Evolutionary conservation across 192 early-diverging fungal species (phyloP).

Genomic region (Coemansia sp.): DNA sequence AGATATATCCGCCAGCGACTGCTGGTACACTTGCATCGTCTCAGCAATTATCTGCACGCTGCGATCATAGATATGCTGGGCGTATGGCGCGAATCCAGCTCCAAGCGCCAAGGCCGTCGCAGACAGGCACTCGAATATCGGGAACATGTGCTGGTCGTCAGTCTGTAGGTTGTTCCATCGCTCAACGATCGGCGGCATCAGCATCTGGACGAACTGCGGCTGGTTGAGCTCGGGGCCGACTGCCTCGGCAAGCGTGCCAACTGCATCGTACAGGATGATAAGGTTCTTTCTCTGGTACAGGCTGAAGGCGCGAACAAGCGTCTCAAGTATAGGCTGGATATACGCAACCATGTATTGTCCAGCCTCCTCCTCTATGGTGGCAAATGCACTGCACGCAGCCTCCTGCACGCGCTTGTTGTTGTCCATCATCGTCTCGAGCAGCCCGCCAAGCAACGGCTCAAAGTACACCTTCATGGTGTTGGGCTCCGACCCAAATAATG

Average conservation of each 20-base stretch:
- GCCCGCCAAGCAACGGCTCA: conserved; percentile 76
- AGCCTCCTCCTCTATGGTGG: conserved; percentile 94
- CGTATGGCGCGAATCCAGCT: conserved; percentile 81
- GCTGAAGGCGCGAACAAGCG: conserved; percentile 75
- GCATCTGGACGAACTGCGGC: conserved; percentile 73
- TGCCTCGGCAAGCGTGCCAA: conserved; percentile 95
- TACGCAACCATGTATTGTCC: conserved; percentile 78
- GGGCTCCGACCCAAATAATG: conserved; percentile 57
- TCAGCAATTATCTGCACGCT: conserved; percentile 85
- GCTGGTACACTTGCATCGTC: conserved; percentile 70
- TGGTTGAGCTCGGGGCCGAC: conserved; percentile 81
- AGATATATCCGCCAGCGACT: conserved; percentile 55
- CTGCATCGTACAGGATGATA: conserved; percentile 93
- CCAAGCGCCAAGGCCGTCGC: conserved; percentile 86
- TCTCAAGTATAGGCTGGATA: conserved; percentile 82
- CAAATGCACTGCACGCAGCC: conserved; percentile 93
- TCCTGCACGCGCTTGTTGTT: conserved; percentile 99
- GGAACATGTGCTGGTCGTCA: conserved; percentile 91
- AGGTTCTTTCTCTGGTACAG: conserved; percentile 97
- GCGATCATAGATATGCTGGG: conserved; percentile 80
- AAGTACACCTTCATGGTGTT: conserved; percentile 71
- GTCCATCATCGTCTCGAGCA: conserved; percentile 79
- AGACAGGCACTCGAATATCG: conserved; percentile 89
- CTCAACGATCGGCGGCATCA: conserved; percentile 85
- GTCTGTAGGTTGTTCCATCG: conserved; percentile 83